Conservation (phyloP, 495 filamentous ascomycete species). For the Monascus purpureus region DNA sequence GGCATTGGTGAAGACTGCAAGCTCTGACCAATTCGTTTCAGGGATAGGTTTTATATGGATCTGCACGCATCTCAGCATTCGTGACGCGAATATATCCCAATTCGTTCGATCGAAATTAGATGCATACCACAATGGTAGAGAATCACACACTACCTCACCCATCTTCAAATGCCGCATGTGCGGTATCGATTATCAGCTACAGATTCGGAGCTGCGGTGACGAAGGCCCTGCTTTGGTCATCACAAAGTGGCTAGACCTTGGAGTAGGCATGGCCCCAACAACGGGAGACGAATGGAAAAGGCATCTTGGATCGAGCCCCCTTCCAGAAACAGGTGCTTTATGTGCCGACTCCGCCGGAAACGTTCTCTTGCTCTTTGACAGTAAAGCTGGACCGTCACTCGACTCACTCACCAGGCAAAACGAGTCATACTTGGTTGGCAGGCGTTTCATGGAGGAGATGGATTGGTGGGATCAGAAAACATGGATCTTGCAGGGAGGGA, state of each 20-base stretch:
- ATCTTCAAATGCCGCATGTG: slow-evolving; percentile 1
- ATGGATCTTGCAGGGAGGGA: background rate
- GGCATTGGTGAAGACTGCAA: slow-evolving; percentile 3
- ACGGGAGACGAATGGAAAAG: slow-evolving; percentile 33
- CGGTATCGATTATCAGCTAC: slow-evolving; percentile 1
- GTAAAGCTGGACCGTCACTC: background rate
- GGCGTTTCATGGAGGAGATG: background rate
- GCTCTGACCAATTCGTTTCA: slow-evolving; percentile 4
- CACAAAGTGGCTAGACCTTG: slow-evolving; percentile 22
- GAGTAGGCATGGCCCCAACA: slow-evolving; percentile 11
- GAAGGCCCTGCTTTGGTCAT: slow-evolving; percentile 1
- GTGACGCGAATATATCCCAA: slow-evolving; percentile 1
- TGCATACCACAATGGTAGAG: background rate
- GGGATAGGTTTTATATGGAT: slow-evolving; percentile 3
- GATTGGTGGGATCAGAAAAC: background rate
- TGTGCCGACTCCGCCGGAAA: background rate
- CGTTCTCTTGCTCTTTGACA: background rate
- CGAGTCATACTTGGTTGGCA: background rate
- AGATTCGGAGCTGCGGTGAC: background rate
- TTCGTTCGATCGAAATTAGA: background rate
- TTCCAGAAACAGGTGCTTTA: slow-evolving; percentile 15
- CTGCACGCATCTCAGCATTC: slow-evolving; percentile 5
- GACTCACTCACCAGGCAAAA: background rate
- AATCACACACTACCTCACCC: background rate
- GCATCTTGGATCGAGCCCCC: slow-evolving; percentile 37